A percentile compares a stretch with the other conserved stretches of the same genome.
Evolutionary conservation across 2,329 filamentous ascomycete species (phyloP).

Genomic region (Nemania serpens): DNA sequence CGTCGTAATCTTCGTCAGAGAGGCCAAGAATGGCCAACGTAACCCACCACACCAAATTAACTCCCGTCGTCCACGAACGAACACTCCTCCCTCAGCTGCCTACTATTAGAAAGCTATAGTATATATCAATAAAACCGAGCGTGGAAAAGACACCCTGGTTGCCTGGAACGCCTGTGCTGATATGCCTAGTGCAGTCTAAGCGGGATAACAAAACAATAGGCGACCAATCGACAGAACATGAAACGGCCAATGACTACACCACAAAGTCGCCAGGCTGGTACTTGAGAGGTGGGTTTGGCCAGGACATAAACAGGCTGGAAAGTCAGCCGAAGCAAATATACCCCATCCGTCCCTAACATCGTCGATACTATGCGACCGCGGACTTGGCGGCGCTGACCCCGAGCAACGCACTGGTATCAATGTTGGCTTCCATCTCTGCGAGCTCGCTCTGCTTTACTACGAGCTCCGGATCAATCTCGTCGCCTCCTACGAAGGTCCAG

Average conservation of each 20-base stretch:
- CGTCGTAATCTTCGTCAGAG: too few species aligned
- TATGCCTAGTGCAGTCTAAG: constrained; percentile 27
- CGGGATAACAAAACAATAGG: constrained; percentile 12
- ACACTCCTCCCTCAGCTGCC: too few species aligned
- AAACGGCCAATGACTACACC: not conserved
- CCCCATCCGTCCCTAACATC: constrained; percentile 24
- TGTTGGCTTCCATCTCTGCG: constrained; percentile 34
- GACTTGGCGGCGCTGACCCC: constrained; percentile 15
- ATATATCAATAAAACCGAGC: too few species aligned
- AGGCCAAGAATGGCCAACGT: too few species aligned
- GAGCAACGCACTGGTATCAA: constrained; percentile 25
- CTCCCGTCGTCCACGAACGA: too few species aligned
- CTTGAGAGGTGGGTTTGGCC: not conserved
- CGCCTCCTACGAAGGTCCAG: constrained; percentile 83
- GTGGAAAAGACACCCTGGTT: not conserved
- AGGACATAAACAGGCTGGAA: not conserved
- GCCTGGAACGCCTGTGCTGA: constrained; percentile 25
- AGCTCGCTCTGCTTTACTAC: constrained; percentile 39
- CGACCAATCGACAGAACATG: constrained; percentile 1
- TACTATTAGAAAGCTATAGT: too few species aligned
- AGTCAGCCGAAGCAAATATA: constrained; percentile 16
- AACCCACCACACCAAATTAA: too few species aligned
- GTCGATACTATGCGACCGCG: constrained; percentile 33
- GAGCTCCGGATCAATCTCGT: constrained; percentile 42
- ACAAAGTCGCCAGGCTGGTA: not conserved